Base-by-base conservation (phyloP, 2,329 filamentous ascomycete genomes). In the Davidsoniella neocaledoniae region DNA sequence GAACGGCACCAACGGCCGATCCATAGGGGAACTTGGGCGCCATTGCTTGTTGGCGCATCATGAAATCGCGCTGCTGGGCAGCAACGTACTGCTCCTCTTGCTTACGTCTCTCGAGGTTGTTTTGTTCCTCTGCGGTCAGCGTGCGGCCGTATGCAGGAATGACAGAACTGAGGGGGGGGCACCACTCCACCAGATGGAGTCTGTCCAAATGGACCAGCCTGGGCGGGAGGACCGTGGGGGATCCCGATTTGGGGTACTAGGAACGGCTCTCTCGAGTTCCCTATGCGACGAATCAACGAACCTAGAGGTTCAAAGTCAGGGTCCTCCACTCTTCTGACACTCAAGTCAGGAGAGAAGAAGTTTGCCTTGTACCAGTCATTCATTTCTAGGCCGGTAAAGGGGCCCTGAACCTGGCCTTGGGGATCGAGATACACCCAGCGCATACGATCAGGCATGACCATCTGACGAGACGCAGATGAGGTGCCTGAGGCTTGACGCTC, bases 391-490 rank as follows among this genome's bases (percentile, higher is more conserved):
- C 91, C 91, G 38, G 87, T 95, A 66, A 91, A 98, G 0, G 91
- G 91, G 0, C 91, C 91, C 61, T 98, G 91, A 5, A 86, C 81
- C 54, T 86, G 83, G 19, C 87, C 87, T 61, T 94, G 86, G 4
- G 91, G 91, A 61, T 98, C 91, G 48, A 93, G 80, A 62, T 98
- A 98, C 16, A 95, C 90, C 91, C 91, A 98, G 58, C 90, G 76
- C 87, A 98, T 98, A 12, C 93, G 76, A 63, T 98, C 91, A 2
- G 91, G 91, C 91, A 98, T 96, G 4, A 98, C 90, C 88, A 98
- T 96, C 42, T 83, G 88, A 14, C 86, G 81, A 55, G 86, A 74
- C 55, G 87, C 81, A 45, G 75, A 76, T 5, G 79, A 69, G n/a
- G 77, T 39, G 16, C 12, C 14, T 14, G 46, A 16, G 8, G 37